Conservation (phyloP, 257 asterid species). For the Nicotiana undulata region DNA sequence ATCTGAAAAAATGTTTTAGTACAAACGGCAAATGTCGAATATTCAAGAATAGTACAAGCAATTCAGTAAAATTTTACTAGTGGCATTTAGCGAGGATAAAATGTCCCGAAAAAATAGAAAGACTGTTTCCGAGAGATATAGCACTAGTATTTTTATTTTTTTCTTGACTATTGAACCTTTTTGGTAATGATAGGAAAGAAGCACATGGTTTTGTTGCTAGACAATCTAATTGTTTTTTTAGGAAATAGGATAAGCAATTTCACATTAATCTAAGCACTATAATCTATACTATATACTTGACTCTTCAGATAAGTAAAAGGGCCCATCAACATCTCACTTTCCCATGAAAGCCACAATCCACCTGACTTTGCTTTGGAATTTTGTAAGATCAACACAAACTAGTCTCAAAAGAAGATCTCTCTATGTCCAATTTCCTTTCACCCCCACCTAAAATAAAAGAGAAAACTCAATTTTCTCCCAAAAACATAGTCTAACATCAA, state of each 20-base stretch:
- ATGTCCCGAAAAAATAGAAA: no score
- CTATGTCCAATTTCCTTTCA: background rate
- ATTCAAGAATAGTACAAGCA: background rate
- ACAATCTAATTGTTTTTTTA: background rate
- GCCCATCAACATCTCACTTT: slow-evolving; percentile 19
- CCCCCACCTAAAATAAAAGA: no score
- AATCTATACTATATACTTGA: background rate
- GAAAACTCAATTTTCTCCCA: no score
- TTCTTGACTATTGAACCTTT: background rate
- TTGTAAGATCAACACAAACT: slow-evolving; percentile 32
- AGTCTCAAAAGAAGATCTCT: slow-evolving; percentile 32
- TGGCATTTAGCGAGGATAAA: no score
- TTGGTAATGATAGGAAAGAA: background rate
- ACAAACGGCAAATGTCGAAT: background rate
- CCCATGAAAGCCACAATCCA: slow-evolving; percentile 29
- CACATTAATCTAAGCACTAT: slow-evolving; percentile 15
- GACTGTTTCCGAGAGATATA: background rate
- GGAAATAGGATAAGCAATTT: slow-evolving; percentile 12
- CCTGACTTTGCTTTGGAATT: slow-evolving; percentile 49
- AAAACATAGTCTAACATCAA: no score
- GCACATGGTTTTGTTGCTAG: slow-evolving; percentile 11
- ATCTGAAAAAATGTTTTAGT: background rate
- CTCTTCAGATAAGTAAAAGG: slow-evolving; percentile 12
- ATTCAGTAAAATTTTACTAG: no score
- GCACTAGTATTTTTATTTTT: background rate